These are phyloP conservation scores for Lactarius psammicola DNA, from an alignment of 768 basidiomycete species.

Conservation along the genomic window DNA sequence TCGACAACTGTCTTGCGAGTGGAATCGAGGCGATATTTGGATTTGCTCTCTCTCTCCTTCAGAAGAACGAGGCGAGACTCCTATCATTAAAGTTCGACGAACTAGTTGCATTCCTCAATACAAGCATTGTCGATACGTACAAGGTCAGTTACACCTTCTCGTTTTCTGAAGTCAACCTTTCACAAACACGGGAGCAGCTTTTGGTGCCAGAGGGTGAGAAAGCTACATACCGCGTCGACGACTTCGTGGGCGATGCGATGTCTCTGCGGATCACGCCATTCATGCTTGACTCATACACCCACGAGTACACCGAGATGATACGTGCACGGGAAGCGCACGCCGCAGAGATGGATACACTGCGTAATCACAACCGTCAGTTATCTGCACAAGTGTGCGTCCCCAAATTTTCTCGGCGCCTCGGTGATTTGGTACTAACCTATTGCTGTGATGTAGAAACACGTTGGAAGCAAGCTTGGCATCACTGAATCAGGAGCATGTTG, in stretches of 20 bases:
- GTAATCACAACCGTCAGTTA: constrained; percentile 74
- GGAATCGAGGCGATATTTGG: constrained; percentile 97
- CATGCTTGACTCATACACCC: constrained; percentile 88
- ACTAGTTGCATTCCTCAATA: constrained; percentile 81
- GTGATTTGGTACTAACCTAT: not conserved
- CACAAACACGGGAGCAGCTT: constrained; percentile 4
- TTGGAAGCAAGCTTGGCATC: constrained; percentile 78
- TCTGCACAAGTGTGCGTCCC: constrained; percentile 72
- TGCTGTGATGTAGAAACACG: constrained; percentile 55
- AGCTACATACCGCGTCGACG: constrained; percentile 61
- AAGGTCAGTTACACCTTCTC: constrained; percentile 40
- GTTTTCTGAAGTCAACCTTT: not conserved
- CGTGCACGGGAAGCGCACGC: constrained; percentile 80
- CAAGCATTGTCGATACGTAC: constrained; percentile 79
- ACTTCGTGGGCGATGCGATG: constrained; percentile 86
- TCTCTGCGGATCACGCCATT: constrained; percentile 89
- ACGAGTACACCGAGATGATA: constrained; percentile 82
- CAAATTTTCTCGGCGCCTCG: not conserved
- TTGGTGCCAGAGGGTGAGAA: constrained; percentile 10
- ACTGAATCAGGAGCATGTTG: constrained; percentile 79
- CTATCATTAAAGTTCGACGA: constrained; percentile 88
- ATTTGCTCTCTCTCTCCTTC: constrained; percentile 83
- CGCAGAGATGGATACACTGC: constrained; percentile 76
- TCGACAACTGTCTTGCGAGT: constrained; percentile 93
- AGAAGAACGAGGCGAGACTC: constrained; percentile 81